phyloP scores from a whole-genome alignment of 2,329 filamentous ascomycete species.

The Ophiostoma quercus region DNA sequence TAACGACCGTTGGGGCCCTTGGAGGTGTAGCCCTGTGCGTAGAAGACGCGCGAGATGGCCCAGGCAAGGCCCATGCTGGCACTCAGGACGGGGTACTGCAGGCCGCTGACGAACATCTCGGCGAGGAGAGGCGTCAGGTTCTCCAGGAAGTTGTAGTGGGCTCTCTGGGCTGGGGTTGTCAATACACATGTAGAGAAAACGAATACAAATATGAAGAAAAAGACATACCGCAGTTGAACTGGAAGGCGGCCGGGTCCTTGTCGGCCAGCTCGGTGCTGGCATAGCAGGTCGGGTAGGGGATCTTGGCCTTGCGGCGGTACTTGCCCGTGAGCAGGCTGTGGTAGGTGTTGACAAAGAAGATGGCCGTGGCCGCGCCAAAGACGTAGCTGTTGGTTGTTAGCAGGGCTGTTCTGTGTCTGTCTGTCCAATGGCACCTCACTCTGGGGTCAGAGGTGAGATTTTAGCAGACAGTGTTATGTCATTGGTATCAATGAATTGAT shows the following conservation, averaged over 20 bases:
- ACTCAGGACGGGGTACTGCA: constrained; percentile 48
- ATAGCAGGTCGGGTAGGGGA: constrained; percentile 55
- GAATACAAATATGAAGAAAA: neutral
- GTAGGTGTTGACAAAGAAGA: constrained; percentile 53
- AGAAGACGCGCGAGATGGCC: constrained; percentile 49
- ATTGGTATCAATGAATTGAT: neutral
- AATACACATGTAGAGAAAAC: neutral
- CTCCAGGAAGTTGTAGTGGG: constrained; percentile 61
- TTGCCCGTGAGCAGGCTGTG: constrained; percentile 46
- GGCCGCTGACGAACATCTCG: constrained; percentile 51
- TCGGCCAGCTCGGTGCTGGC: constrained; percentile 49
- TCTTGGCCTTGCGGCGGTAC: constrained; percentile 48
- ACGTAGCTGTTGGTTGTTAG: constrained; percentile 49
- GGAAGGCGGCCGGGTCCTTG: constrained; percentile 49
- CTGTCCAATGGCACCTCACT: neutral
- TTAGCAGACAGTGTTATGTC: neutral
- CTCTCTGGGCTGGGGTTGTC: constrained; percentile 46
- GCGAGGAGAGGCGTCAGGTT: constrained; percentile 51
- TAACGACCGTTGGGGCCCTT: constrained; percentile 43
- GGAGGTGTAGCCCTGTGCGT: constrained; percentile 51
- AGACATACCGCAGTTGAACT: constrained; percentile 56
- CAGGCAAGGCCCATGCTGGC: constrained; percentile 49
- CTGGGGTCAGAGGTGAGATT: neutral
- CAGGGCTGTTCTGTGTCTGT: neutral
- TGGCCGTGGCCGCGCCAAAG: constrained; percentile 51